Evolutionary conservation across 2,329 filamentous ascomycete genomes (phyloP), one percentile per base, ranked within the genome.

Genomic region (Trichoderma hamatum): DNA sequence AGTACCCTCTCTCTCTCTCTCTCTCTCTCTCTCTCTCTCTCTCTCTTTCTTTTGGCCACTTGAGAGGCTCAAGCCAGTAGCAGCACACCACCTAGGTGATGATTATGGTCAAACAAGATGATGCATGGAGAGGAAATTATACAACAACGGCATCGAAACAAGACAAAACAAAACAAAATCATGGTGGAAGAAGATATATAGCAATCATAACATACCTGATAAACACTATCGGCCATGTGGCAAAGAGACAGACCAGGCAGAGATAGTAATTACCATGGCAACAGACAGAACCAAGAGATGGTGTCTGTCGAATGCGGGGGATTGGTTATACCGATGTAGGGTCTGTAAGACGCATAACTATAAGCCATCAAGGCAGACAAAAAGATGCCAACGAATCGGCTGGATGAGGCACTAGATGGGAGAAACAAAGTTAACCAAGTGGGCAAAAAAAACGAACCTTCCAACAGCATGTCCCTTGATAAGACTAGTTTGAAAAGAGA

Each of bases 281-380:
- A 60, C 16, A 13, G 43, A 34, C 36, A 7, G 36, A 32, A 55
- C n/a, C 16, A 32, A 34, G 43, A 55, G 61, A 36, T 55, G 62
- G 62, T 36, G 51, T 55, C 51, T 66, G 39, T 58, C 51, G 51
- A 65, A 43, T 66, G 63, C 63, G 63, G 63, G 63, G 63, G 26
- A 14, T 58, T 49, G 36, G n/a, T 49, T 58, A 66, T 66, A 58
- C 36, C 28, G 39, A 34, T 7, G 6, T n/a, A 49, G 36, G 21
- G 52, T 10, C 39, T 66, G 63, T 34, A 49, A 66, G 52, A 66
- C 36, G 52, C 34, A 49, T 26, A 54, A 19, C 21, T 54, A 46
- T 66, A 49, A 65, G 63, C 52, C 32, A 36, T 66, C 52, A 43
- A 66, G 16, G 32, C 30, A 36, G 24, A 54, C 26, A 30, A 43